Conservation (phyloP, 495 filamentous ascomycete genomes). For the Penicillium soppii region DNA sequence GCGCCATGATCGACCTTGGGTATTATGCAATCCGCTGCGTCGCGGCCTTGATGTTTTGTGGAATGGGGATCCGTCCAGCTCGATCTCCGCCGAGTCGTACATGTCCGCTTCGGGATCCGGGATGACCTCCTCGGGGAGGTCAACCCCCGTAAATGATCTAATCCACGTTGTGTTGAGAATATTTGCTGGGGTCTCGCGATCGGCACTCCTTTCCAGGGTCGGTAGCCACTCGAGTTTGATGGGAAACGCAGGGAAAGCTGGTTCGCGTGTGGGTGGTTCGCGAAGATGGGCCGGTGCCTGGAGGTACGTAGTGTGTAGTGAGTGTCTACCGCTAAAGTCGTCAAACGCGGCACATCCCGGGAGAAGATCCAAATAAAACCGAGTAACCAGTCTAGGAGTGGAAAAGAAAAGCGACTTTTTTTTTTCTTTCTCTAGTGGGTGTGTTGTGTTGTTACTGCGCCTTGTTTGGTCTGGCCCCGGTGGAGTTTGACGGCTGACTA, state of each 20-base stretch:
- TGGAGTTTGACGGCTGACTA: conserved; percentile 17
- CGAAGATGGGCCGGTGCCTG: conserved; percentile 8
- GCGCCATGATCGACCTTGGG: conserved; percentile 23
- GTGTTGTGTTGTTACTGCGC: conserved; percentile 23
- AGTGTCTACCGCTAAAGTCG: conserved; percentile 1
- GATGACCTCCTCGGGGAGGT: conserved; percentile 51
- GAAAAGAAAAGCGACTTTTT: conserved; percentile 4
- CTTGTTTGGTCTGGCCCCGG: conserved; percentile 28
- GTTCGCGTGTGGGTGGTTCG: not conserved
- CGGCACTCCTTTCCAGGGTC: not conserved
- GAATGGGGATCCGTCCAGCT: not conserved
- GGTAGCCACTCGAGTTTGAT: not conserved
- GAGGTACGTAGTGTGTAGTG: conserved; percentile 16
- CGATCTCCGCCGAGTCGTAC: conserved; percentile 28
- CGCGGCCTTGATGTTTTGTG: conserved; percentile 7
- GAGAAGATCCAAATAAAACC: not conserved
- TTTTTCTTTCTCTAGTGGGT: not conserved
- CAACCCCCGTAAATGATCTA: conserved; percentile 41
- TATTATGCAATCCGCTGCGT: conserved; percentile 6
- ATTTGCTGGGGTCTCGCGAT: conserved; percentile 7
- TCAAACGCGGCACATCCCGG: conserved; percentile 3
- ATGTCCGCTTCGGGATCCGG: conserved; percentile 34
- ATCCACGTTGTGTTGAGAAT: conserved; percentile 43
- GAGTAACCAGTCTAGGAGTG: not conserved
- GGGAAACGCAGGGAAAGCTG: not conserved